Conservation (phyloP, 495 filamentous ascomycete species). For the Hypoxylon crocopeplum region DNA sequence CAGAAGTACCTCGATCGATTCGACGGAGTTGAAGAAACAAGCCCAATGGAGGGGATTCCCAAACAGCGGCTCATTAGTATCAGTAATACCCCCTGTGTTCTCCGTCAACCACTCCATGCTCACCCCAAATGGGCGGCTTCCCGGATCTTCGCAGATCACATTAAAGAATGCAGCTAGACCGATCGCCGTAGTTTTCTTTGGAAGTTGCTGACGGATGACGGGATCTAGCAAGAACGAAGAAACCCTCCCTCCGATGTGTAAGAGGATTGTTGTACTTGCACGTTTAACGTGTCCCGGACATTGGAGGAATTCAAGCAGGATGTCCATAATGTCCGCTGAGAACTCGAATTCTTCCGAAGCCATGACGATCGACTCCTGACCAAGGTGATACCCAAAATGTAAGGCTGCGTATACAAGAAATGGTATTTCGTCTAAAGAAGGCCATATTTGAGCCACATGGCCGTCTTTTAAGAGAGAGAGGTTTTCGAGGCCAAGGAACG, state of each 20-base stretch:
- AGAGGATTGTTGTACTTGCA: slow-evolving; percentile 7
- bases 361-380: slow-evolving; percentile 4
- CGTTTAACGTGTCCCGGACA: slow-evolving; percentile 19
- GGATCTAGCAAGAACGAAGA: slow-evolving; percentile 4
- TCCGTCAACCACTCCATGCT: slow-evolving; percentile 19
- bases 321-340: slow-evolving; percentile 4
- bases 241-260: slow-evolving; percentile 10
- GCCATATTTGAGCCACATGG: slow-evolving; percentile 31
- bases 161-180: slow-evolving; percentile 27
- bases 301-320: slow-evolving; percentile 9
- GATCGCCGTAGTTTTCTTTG: slow-evolving; percentile 5
- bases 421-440: slow-evolving; percentile 22
- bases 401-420: slow-evolving; percentile 43
- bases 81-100: neutral
- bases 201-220: neutral
- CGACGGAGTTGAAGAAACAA: slow-evolving; percentile 12
- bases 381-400: slow-evolving; percentile 43
- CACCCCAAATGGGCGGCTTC: neutral
- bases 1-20: slow-evolving; percentile 23
- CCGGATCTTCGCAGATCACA: slow-evolving; percentile 2
- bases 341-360: slow-evolving; percentile 3
- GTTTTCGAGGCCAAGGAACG: slow-evolving; percentile 39
- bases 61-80: neutral
- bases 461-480: slow-evolving; percentile 18
- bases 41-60: slow-evolving; percentile 31